Evolutionary conservation across 352 stramenopile genomes (phyloP).

Genomic region (Phytophthora constricta): DNA sequence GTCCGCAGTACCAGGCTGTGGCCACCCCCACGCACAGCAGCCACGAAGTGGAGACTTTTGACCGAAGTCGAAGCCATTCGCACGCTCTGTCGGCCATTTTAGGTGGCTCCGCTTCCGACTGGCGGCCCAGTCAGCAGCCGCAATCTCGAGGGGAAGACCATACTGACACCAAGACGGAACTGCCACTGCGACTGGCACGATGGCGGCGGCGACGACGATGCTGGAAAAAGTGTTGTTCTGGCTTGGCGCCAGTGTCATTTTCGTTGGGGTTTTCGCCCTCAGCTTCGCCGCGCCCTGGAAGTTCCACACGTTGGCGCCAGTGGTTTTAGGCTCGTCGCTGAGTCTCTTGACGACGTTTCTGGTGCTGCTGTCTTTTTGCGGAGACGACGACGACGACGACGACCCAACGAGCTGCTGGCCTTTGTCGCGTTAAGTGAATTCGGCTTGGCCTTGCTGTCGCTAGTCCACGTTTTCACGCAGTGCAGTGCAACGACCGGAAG

Average conservation of each 20-base stretch:
- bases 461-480: slow-evolving; percentile 53
- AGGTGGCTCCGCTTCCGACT: slow-evolving; percentile 7
- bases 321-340: slow-evolving; percentile 54
- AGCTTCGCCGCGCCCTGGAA: slow-evolving; percentile 48
- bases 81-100: slow-evolving; percentile 54
- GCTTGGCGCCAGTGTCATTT: slow-evolving; percentile 31
- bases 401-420: slow-evolving; percentile 73
- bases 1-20: slow-evolving; percentile 49
- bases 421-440: slow-evolving; percentile 72
- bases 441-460: slow-evolving; percentile 49
- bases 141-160: slow-evolving; percentile 2
- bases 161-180: slow-evolving; percentile 36
- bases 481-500: slow-evolving; percentile 41
- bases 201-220: slow-evolving; percentile 35
- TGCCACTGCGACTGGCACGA: slow-evolving; percentile 34
- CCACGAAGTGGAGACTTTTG: slow-evolving; percentile 17
- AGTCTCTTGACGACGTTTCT: slow-evolving; percentile 59
- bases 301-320: slow-evolving; percentile 48
- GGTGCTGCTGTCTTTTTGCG: slow-evolving; percentile 64
- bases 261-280: slow-evolving; percentile 50
- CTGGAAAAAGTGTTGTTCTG: slow-evolving; percentile 43
- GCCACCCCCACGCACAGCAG: slow-evolving; percentile 34
- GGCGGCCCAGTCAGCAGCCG: not conserved
- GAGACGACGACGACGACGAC: slow-evolving; percentile 39
- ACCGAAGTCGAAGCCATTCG: slow-evolving; percentile 44